Percentiles rank a stretch among this genome's conserved stretches.
Conservation (phyloP, 208 protist species). For the Leishmania amazonensis region DNA sequence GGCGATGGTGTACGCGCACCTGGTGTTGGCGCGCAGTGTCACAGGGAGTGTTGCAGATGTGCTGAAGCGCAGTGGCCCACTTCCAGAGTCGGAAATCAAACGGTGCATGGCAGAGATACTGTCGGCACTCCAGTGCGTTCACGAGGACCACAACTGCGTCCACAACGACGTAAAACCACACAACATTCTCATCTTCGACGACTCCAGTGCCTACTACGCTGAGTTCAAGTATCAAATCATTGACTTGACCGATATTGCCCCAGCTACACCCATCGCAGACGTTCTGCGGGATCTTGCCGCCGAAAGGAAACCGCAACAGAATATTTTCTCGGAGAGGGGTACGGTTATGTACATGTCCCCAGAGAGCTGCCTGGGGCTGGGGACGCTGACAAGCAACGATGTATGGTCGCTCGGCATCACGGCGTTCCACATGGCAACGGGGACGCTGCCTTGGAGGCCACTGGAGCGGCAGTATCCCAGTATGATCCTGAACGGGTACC, state of each 20-base stretch:
- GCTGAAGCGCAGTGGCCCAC: conserved; percentile 28
- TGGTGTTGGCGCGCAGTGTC: conserved; percentile 23
- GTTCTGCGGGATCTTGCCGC: conserved; percentile 2
- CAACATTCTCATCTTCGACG: conserved; percentile 73
- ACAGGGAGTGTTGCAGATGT: conserved; percentile 31
- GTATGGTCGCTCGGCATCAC: conserved; percentile 85
- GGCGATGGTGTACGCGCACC: conserved; percentile 8
- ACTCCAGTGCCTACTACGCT: background rate
- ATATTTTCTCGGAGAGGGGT: conserved; percentile 29
- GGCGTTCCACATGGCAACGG: conserved; percentile 70
- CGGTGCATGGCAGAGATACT: conserved; percentile 46
- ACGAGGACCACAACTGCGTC: conserved; percentile 45
- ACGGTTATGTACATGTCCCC: conserved; percentile 83
- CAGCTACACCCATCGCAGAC: conserved; percentile 4
- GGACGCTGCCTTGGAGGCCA: conserved; percentile 64
- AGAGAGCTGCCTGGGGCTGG: conserved; percentile 68
- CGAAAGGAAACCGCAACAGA: background rate
- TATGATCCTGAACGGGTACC: conserved; percentile 68
- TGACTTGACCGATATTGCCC: conserved; percentile 44
- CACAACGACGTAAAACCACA: conserved; percentile 90
- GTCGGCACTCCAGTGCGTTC: conserved; percentile 51
- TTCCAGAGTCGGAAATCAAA: conserved; percentile 19
- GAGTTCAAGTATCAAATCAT: conserved; percentile 56
- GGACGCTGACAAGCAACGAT: conserved; percentile 60
- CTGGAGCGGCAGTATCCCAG: conserved; percentile 60